phyloP scores from a whole-genome alignment of 192 early-diverging fungal genomes.

The Coemansia asiatica region DNA sequence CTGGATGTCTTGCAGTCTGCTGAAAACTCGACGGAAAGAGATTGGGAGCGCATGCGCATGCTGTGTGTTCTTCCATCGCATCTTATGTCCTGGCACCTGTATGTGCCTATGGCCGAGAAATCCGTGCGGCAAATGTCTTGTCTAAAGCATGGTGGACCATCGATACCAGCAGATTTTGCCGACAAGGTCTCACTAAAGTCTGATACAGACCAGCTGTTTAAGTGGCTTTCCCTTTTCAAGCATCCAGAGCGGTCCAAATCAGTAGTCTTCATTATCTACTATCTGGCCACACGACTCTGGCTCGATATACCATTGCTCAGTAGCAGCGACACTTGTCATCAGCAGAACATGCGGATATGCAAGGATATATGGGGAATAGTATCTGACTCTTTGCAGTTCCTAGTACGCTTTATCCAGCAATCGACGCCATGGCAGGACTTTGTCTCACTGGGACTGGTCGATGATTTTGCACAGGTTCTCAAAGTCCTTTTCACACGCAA shows the following conservation, averaged over 20 bases:
- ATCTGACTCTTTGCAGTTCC: constrained; percentile 19
- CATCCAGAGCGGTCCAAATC: constrained; percentile 6
- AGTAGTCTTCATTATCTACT: constrained; percentile 20
- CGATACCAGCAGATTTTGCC: background rate
- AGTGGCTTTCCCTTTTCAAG: constrained; percentile 9
- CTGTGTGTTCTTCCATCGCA: constrained; percentile 29
- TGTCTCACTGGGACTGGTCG: constrained; percentile 12
- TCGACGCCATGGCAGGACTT: constrained; percentile 9
- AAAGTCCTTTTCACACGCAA: background rate
- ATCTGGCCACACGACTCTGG: constrained; percentile 34
- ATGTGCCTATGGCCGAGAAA: constrained; percentile 15
- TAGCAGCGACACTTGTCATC: background rate
- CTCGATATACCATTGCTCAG: constrained; percentile 2
- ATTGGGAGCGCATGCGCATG: constrained; percentile 1
- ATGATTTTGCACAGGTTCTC: constrained; percentile 13
- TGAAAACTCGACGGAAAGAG: background rate
- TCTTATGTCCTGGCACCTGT: constrained; percentile 30
- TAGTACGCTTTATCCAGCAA: constrained; percentile 21
- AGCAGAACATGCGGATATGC: constrained; percentile 4
- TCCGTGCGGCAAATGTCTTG: background rate
- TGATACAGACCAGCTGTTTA: constrained; percentile 1
- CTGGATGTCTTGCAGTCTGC: background rate
- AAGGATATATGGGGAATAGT: constrained; percentile 42
- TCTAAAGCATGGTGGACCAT: background rate
- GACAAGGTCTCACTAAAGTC: background rate